Percentiles rank a stretch among this genome's conserved stretches.
Conservation (phyloP, 129 eudicot genomes). For the Sambucus nigra region DNA sequence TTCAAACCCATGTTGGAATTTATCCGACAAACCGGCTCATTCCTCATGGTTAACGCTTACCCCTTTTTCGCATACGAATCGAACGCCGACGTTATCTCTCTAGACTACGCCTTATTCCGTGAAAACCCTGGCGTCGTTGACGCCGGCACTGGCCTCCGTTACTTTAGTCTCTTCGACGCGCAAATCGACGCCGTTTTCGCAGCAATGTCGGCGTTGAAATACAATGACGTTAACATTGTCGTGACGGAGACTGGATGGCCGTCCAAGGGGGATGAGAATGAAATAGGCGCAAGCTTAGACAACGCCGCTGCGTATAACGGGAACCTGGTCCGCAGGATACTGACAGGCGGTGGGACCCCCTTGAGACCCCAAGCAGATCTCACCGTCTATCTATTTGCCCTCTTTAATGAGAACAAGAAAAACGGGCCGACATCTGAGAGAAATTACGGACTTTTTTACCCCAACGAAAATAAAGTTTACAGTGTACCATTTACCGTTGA, state of each 20-base stretch:
- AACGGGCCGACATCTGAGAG: slow-evolving; percentile 71
- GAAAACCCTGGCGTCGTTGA: slow-evolving; percentile 74
- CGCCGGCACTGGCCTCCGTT: slow-evolving; percentile 62
- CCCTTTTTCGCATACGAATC: slow-evolving; percentile 79
- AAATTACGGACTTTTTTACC: slow-evolving; percentile 88
- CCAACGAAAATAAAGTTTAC: slow-evolving; percentile 52
- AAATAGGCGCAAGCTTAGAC: slow-evolving; percentile 52
- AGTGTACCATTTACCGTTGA: slow-evolving; percentile 50
- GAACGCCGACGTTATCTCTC: slow-evolving; percentile 63
- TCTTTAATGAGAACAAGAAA: slow-evolving; percentile 77
- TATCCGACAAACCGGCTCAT: slow-evolving; percentile 54
- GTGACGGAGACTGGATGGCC: slow-evolving; percentile 98
- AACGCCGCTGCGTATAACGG: slow-evolving; percentile 82
- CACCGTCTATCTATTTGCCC: slow-evolving; percentile 67
- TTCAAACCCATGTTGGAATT: slow-evolving; percentile 69
- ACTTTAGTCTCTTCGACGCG: slow-evolving; percentile 78
- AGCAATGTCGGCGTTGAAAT: slow-evolving; percentile 64
- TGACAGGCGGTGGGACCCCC: slow-evolving; percentile 79
- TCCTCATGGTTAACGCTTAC: slow-evolving; percentile 80
- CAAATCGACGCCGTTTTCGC: slow-evolving; percentile 94
- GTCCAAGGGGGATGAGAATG: slow-evolving; percentile 65
- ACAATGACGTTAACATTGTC: slow-evolving; percentile 45
- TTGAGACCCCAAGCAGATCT: slow-evolving; percentile 62
- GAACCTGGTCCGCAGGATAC: slow-evolving; percentile 49
- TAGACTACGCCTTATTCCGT: slow-evolving; percentile 80